Base-by-base conservation (phyloP, 192 early-diverging fungal species). In the Coemansia sp. region DNA sequence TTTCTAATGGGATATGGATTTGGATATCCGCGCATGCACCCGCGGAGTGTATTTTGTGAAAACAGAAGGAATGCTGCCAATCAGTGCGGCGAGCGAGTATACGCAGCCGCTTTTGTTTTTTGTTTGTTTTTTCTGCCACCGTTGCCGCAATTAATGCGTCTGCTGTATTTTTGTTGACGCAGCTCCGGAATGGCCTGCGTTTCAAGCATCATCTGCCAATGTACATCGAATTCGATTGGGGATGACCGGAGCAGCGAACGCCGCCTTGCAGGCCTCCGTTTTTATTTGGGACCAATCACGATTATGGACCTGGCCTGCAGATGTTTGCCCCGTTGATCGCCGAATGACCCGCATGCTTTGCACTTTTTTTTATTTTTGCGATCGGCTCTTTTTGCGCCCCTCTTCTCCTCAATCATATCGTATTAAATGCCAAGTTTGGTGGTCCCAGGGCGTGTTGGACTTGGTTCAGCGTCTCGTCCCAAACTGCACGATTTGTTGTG, bases 221-320 rank as follows among this genome's bases (percentile, higher is more conserved):
- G 11, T 8, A 40, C 38, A 40, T 40, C 38, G 11, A 40, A 40
- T 40, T 40, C 11, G 20, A 32, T 23, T 54, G 52, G 52, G 52
- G 52, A 5, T 8, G 38, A 5, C 38, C 11, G 38, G 11, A 40
- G 5, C 38, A 40, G 38, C 38, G 5, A 40, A 13, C 38, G 17
- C 11, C 22, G 52, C 11, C 52, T 33, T 54, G 52, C 32, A 33
- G 32, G 52, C 25, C 25, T 0, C 11, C 38, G 9, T 40, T 54
- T 54, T 54, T 54, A 54, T 23, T 54, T 56, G 54, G 54, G 17
- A 56, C 54, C 54, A 56, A 56, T 56, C 25, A 29, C 54, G 34
- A 35, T 34, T 56, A 1, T 7, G 13, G 38, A 8, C 5, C 38
- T 5, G 38, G 38, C 38, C 5, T n/a, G 32, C 29, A n/a, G 54